A percentile compares a stretch with the other conserved stretches of the same genome.
These are phyloP conservation scores for Phylloporus sp. DNA, from an alignment of 768 basidiomycete species.

Conservation along the genomic window DNA sequence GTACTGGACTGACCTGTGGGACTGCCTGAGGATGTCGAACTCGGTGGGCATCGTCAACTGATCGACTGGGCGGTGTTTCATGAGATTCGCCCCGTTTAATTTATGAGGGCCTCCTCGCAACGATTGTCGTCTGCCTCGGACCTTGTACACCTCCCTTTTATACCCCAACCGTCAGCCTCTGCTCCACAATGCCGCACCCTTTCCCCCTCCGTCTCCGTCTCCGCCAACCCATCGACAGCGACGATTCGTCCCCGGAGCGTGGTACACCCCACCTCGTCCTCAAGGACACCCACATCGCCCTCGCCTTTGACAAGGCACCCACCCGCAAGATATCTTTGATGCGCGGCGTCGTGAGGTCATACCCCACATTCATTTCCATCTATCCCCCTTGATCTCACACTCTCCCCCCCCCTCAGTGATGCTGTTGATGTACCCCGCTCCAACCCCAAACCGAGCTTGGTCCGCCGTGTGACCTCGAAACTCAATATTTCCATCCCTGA, in stretches of 20 bases:
- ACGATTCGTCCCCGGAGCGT: constrained; percentile 19
- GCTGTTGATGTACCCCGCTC: too few relatives aligned
- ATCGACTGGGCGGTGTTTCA: constrained; percentile 6
- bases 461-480: constrained; percentile 31
- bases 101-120: background rate
- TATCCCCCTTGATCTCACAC: background rate
- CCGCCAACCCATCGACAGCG: constrained; percentile 20
- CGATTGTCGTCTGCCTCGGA: too few relatives aligned
- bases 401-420: background rate
- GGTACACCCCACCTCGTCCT: background rate
- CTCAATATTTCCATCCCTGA: constrained; percentile 20
- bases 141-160: constrained; percentile 2
- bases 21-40: constrained; percentile 72
- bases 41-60: constrained; percentile 37
- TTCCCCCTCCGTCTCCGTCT: constrained; percentile 25
- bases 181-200: background rate
- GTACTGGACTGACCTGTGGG: constrained; percentile 52
- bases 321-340: constrained; percentile 4
- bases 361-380: constrained; percentile 1
- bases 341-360: background rate
- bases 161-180: background rate
- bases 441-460: constrained; percentile 18
- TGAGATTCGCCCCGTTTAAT: too few relatives aligned
- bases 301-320: background rate
- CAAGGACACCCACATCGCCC: background rate